A percentile compares a stretch with the other conserved stretches of the same genome.
phyloP scores from a whole-genome alignment of 129 eudicot species.

The Ambrosia trifida region DNA sequence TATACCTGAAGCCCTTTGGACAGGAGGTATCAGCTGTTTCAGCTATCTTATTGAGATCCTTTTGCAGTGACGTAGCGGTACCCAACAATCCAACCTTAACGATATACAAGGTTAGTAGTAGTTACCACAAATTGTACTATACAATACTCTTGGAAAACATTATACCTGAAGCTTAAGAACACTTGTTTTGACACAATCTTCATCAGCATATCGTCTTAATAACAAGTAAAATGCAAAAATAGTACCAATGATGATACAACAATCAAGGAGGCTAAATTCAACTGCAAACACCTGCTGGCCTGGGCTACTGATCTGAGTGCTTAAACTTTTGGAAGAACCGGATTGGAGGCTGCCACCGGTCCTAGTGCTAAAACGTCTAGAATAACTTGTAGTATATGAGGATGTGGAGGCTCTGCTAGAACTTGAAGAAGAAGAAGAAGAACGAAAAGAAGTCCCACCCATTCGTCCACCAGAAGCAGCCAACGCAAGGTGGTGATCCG shows the following conservation, averaged over 20 bases:
- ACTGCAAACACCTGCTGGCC: background rate
- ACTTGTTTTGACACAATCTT: background rate
- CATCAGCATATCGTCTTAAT: background rate
- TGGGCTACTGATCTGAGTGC: background rate
- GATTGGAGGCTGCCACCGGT: background rate
- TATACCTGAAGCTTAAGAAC: conserved; percentile 12
- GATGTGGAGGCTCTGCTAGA: background rate
- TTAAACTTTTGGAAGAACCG: background rate
- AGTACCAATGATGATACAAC: background rate
- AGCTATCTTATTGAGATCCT: conserved; percentile 77
- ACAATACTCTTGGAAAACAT: background rate
- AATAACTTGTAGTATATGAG: background rate
- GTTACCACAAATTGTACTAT: too few species aligned
- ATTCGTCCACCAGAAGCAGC: conserved; percentile 11
- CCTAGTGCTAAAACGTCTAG: background rate
- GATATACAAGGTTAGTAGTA: background rate
- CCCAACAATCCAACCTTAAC: conserved; percentile 78
- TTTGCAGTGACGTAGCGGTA: conserved; percentile 65
- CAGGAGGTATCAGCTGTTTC: conserved; percentile 78
- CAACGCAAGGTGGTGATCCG: background rate
- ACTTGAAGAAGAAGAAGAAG: background rate
- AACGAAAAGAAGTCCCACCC: background rate
- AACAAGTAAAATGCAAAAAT: background rate
- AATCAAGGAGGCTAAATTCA: background rate
- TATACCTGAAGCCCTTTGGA: conserved; percentile 63